A percentile compares a stretch with the other conserved stretches of the same genome.
These are phyloP conservation scores for Kwoniella mangroviensis DNA, from an alignment of 768 basidiomycete species.

Conservation along the genomic window DNA sequence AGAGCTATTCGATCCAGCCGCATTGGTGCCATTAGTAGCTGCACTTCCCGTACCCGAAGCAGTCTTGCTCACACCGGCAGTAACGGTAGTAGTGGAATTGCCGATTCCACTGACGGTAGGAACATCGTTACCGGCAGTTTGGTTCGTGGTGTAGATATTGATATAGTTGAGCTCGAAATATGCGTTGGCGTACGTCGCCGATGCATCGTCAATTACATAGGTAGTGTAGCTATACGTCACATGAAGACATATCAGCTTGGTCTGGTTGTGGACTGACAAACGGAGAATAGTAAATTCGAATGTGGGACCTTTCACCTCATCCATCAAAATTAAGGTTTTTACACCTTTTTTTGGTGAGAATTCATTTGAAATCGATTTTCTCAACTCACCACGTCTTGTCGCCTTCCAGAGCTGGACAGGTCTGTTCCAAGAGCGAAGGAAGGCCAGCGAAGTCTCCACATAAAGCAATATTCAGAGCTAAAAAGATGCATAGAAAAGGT, in stretches of 20 bases:
- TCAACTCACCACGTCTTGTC: constrained; percentile 61
- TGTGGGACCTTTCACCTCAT: no score
- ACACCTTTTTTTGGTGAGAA: no score
- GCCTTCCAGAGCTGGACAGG: constrained; percentile 51
- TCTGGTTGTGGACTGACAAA: no score
- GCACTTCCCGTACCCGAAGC: background rate
- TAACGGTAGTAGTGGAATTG: constrained; percentile 3
- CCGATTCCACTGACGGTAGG: background rate
- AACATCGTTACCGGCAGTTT: background rate
- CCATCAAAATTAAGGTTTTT: background rate
- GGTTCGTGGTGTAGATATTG: constrained; percentile 61
- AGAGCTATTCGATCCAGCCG: background rate
- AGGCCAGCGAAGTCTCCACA: constrained; percentile 66
- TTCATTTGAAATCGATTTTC: no score
- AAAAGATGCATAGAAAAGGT: background rate
- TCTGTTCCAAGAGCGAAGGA: constrained; percentile 61
- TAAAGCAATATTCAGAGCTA: constrained; percentile 68
- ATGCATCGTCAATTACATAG: constrained; percentile 63
- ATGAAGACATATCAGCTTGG: background rate
- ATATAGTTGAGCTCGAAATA: constrained; percentile 71
- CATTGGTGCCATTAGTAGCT: background rate
- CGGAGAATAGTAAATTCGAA: no score
- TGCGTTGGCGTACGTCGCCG: constrained; percentile 44
- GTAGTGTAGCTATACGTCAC: constrained; percentile 66
- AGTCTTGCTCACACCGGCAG: constrained; percentile 11